Base-by-base conservation (phyloP, 1,284 basidiomycete species). In the Ceratorhiza oryzae-sativae region DNA sequence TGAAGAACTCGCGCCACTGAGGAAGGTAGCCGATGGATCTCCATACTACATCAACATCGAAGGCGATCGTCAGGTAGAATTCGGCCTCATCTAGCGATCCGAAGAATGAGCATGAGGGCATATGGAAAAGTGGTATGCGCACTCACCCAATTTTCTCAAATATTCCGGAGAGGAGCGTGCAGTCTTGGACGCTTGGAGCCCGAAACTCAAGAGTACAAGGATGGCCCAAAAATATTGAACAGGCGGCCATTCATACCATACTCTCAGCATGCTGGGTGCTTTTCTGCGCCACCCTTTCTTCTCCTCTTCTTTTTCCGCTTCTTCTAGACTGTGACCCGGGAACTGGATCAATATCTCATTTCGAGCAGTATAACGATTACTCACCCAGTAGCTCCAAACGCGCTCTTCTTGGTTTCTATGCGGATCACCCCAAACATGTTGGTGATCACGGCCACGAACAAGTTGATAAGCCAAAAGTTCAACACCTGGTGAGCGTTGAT, bases 361-460 rank as follows among this genome's bases (percentile, higher is more conserved):
- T 76, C 20, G 27, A 45, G 13, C n/a, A 48, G 2, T 13, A 18
- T 4, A 23, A 27, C 46, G 30, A 58, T 49, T 23, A 81, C 83
- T 72, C 76, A 89, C 90, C 85, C 83, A 23, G 87, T 87, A 46
- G 94, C 94, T 71, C 93, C 94, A 79, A 98, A 99, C 0, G 97
- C 97, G 79, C 94, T 96, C 79, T 91, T 92, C 79, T 92, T 89
- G 1, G 96, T 98, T 76, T 94, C 90, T 5, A 90, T 87, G 23
- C 94, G 86, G 74, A 98, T 97, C 15, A 92, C 93, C 27, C 90
- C 90, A 80, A 99, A 99, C 0, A 94, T 95, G 79, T 95, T 94
- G 51, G 95, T 95, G 76, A 98, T 97, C 51, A 98, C 96, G 34
- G 96, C 97, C 73, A 98, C 94, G 79, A 98, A 93, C 73, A 97